Evolutionary conservation across 352 stramenopile genomes (phyloP).

Genomic region (Elongisporangium prolatum): DNA sequence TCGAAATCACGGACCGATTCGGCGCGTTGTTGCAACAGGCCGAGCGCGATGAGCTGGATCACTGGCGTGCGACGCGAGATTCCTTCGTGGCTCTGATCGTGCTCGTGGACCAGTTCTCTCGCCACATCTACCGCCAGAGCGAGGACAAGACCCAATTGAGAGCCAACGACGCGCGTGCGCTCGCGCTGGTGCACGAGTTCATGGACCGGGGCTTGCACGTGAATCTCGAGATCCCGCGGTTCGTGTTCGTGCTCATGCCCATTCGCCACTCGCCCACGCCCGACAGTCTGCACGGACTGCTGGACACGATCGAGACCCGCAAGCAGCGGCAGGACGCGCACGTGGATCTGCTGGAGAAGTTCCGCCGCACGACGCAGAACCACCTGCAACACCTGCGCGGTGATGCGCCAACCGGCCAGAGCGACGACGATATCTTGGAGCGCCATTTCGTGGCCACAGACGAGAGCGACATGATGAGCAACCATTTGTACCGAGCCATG

Average conservation of each 20-base stretch:
- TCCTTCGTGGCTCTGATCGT: conserved; percentile 75
- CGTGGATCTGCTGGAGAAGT: conserved; percentile 69
- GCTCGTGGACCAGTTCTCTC: conserved; percentile 85
- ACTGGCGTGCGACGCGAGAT: conserved; percentile 34
- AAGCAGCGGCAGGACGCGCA: conserved; percentile 43
- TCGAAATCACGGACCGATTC: conserved; percentile 34
- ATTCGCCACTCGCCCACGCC: conserved; percentile 75
- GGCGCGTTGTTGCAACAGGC: conserved; percentile 30
- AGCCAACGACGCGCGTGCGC: conserved; percentile 42
- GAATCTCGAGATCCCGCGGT: conserved; percentile 40
- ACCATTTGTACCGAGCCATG: conserved; percentile 65
- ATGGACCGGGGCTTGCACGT: conserved; percentile 45
- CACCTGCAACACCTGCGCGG: conserved; percentile 56
- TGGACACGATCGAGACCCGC: conserved; percentile 45
- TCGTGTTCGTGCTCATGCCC: conserved; percentile 86
- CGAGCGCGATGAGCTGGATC: conserved; percentile 37
- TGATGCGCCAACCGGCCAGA: conserved; percentile 12
- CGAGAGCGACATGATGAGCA: conserved; percentile 61
- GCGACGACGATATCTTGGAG: conserved; percentile 73
- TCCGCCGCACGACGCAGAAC: conserved; percentile 75
- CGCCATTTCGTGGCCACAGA: conserved; percentile 54
- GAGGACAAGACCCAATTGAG: conserved; percentile 17
- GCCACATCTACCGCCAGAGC: conserved; percentile 60
- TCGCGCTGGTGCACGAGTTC: conserved; percentile 41
- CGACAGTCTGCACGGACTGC: conserved; percentile 40